Conservation (phyloP, 805 yeast genomes). For the baker's yeast (Saccharomyces cerevisiae) region DNA sequence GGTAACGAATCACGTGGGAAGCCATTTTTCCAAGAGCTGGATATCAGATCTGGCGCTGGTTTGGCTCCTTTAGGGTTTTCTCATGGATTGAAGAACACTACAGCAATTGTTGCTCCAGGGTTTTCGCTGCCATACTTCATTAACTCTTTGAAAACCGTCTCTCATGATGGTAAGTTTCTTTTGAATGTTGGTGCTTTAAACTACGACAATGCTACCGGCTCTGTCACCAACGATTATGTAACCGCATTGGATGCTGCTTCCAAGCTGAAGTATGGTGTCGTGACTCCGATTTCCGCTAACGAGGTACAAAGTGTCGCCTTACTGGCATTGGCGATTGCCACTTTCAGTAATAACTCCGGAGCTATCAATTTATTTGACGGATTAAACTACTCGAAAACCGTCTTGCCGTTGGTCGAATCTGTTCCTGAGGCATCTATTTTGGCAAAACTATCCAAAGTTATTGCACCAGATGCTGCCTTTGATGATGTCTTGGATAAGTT, state of each 20-base stretch:
- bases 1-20: constrained; percentile 2
- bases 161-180: constrained; percentile 44
- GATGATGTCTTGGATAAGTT: constrained; percentile 23
- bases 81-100: constrained; percentile 4
- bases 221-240: constrained; percentile 56
- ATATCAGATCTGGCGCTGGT: constrained; percentile 80
- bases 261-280: constrained; percentile 54
- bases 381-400: constrained; percentile 34
- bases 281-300: constrained; percentile 52
- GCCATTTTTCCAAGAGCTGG: constrained; percentile 35
- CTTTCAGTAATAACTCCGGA: constrained; percentile 33
- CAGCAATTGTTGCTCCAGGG: constrained; percentile 47
- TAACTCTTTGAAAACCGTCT: constrained; percentile 40
- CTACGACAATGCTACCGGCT: constrained; percentile 45
- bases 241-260: constrained; percentile 56
- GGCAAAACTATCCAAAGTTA: constrained; percentile 6
- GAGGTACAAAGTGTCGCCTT: constrained; percentile 65
- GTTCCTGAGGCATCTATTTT: constrained; percentile 6
- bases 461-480: constrained; percentile 13
- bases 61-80: constrained; percentile 68
- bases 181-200: constrained; percentile 73
- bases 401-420: constrained; percentile 12
- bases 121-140: constrained; percentile 62
- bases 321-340: constrained; percentile 55
- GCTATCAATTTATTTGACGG: constrained; percentile 78